A percentile compares a stretch with the other conserved stretches of the same genome.
phyloP scores from a whole-genome alignment of 805 yeast species.

The Candida gorgasii region DNA sequence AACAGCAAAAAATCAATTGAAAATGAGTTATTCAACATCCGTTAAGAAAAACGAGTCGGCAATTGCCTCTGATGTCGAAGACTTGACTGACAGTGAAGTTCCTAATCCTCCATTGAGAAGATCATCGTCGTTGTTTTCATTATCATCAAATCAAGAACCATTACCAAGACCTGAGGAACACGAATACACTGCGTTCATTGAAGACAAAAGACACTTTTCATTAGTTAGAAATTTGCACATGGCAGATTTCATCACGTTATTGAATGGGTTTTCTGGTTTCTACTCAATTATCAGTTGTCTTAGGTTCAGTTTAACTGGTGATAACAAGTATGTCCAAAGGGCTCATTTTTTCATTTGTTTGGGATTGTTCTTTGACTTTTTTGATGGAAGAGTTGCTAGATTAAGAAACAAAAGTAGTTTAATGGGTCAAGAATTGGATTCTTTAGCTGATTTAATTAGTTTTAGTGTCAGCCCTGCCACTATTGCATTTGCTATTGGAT shows the following conservation, averaged over 20 bases:
- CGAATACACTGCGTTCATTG: constrained; percentile 77
- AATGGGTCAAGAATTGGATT: constrained; percentile 97
- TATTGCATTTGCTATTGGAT: constrained; percentile 88
- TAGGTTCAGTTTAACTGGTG: constrained; percentile 71
- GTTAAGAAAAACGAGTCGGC: constrained; percentile 33
- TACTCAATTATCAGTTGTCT: constrained; percentile 85
- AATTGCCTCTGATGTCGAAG: constrained; percentile 38
- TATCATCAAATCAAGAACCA: constrained; percentile 51
- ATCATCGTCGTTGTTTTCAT: constrained; percentile 53
- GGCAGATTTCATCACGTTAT: constrained; percentile 94
- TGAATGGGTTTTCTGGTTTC: constrained; percentile 93
- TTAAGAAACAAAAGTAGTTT: constrained; percentile 86
- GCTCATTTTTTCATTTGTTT: constrained; percentile 88
- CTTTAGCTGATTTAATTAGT: constrained; percentile 90
- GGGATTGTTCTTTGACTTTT: constrained; percentile 93
- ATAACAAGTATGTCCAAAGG: constrained; percentile 72
- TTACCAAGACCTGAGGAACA: constrained; percentile 75
- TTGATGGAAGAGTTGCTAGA: constrained; percentile 97
- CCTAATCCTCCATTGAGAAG: constrained; percentile 39
- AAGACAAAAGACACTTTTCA: constrained; percentile 82
- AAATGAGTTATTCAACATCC: constrained; percentile 21
- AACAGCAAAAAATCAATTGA: not conserved
- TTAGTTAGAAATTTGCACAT: constrained; percentile 84
- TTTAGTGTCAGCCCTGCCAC: constrained; percentile 96
- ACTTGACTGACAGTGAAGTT: constrained; percentile 24